Percentiles rank a stretch among this genome's conserved stretches.
These are phyloP conservation scores for Diatrype stigma DNA, from an alignment of 2,329 filamentous ascomycete species.

Conservation along the genomic window DNA sequence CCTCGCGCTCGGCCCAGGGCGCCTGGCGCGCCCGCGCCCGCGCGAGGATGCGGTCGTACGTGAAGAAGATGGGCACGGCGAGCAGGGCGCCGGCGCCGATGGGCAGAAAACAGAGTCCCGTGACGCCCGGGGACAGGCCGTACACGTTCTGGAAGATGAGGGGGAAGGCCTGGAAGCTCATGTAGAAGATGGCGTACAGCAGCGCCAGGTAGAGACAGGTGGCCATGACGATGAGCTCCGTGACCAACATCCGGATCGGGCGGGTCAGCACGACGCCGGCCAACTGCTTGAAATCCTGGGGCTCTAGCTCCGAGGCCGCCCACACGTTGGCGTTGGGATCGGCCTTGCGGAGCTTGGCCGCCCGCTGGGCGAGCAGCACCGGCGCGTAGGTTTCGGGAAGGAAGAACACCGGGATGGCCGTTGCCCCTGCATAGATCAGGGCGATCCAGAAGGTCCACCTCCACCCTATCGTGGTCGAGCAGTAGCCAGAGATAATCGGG, in stretches of 20 bases:
- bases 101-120: conserved; percentile 65
- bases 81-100: conserved; percentile 61
- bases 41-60: conserved; percentile 58
- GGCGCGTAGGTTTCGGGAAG: conserved; percentile 63
- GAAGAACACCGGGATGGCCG: conserved; percentile 56
- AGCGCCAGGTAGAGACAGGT: conserved; percentile 68
- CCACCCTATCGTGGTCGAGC: conserved; percentile 57
- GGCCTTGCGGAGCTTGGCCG: conserved; percentile 51
- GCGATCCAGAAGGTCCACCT: conserved; percentile 69
- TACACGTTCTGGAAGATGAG: conserved; percentile 65
- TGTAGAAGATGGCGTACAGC: conserved; percentile 62
- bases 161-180: conserved; percentile 74
- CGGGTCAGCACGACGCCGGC: conserved; percentile 66
- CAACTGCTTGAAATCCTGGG: conserved; percentile 52
- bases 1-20: conserved; percentile 8
- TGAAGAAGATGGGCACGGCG: conserved; percentile 57
- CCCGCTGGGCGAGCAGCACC: conserved; percentile 52
- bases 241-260: conserved; percentile 67
- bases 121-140: conserved; percentile 57
- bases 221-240: conserved; percentile 69
- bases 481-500: conserved; percentile 62
- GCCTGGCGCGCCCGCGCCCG: conserved; percentile 45
- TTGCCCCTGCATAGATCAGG: conserved; percentile 62
- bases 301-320: conserved; percentile 61
- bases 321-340: conserved; percentile 49